Base-by-base conservation (phyloP, 352 stramenopile species). In the Phytophthora cryptogea region DNA sequence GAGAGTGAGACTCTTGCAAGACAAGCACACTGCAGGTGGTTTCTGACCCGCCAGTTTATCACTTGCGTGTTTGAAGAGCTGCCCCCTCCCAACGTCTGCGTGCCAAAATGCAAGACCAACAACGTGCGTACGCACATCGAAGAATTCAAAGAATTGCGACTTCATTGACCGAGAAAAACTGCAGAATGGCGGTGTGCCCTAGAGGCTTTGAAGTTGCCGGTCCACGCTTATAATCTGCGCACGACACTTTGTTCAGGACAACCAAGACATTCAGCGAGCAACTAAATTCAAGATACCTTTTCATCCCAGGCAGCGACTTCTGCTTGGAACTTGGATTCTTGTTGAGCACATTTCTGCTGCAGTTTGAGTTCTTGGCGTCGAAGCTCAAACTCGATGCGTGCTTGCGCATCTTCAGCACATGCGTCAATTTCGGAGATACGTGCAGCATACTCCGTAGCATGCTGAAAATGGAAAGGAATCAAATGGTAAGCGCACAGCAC, bases 331-430 rank as follows among this genome's bases (percentile, higher is more conserved):
- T 65, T 41, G 27, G 35, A 47, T 42, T 76, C 68, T 70, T 70
- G 54, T 2, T 61, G 54, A 28, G 59, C 59, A 40, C 51, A 73
- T 40, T 68, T 54, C 39, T 64, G 50, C 31, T 76, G 63, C 37
- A 69, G 61, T 11, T 10, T 59, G 35, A 73, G 59, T 39, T 73
- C 68, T 36, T 68, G 63, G 16, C 26, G 40, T 46, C 54, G 54
- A 60, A 76, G 59, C 40, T 73, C 51, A 49, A 76, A 59, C 20
- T 70, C 63, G 32, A 73, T 70, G 37, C 48, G 54, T 55, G 63
- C 54, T 45, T 66, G 17, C 20, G 55, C 66, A 4, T 61, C 23
- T 5, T 57, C 44, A 27, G 16, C 31, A 3, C 30, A n/a, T 16
- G 39, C 43, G 35, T 60, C 67, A 11, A 51, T 17, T 46, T 65